phyloP scores from a whole-genome alignment of 2,329 filamentous ascomycete genomes.

The Zymoseptoria pseudotritici region DNA sequence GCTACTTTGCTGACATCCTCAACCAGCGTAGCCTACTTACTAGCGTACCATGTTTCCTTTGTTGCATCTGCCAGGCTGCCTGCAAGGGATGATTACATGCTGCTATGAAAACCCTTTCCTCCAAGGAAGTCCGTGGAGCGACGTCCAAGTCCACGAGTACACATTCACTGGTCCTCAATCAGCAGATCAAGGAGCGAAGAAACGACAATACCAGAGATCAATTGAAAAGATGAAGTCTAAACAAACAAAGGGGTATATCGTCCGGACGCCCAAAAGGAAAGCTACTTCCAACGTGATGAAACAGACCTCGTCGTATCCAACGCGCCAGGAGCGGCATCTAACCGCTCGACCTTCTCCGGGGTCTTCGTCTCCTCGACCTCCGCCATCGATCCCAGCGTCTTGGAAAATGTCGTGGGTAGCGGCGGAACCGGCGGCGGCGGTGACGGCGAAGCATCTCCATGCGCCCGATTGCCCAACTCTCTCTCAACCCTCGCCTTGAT shows the following conservation, averaged over 20 bases:
- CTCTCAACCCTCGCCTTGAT: slow-evolving; percentile 40
- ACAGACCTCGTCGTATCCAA: slow-evolving; percentile 2
- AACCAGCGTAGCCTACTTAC: too few species aligned
- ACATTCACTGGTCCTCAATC: too few species aligned
- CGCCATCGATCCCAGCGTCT: neutral
- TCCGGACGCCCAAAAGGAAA: neutral
- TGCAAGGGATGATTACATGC: too few species aligned
- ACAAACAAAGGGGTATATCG: neutral
- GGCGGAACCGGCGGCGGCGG: neutral
- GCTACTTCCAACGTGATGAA: neutral
- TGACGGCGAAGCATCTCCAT: neutral
- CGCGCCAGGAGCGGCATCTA: slow-evolving; percentile 14
- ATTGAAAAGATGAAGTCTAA: neutral
- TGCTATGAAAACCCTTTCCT: too few species aligned
- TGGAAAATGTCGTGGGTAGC: neutral
- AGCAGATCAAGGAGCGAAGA: too few species aligned
- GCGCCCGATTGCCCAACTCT: slow-evolving; percentile 11
- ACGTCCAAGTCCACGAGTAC: too few species aligned
- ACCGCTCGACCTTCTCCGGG: slow-evolving; percentile 6
- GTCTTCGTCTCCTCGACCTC: slow-evolving; percentile 3
- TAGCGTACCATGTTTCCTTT: too few species aligned
- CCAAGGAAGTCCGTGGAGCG: too few species aligned
- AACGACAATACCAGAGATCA: too few species aligned
- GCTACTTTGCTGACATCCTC: too few species aligned
- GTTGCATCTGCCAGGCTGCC: too few species aligned